phyloP scores from a whole-genome alignment of 768 basidiomycete genomes.

The Xerocomellus chrysenteron region DNA sequence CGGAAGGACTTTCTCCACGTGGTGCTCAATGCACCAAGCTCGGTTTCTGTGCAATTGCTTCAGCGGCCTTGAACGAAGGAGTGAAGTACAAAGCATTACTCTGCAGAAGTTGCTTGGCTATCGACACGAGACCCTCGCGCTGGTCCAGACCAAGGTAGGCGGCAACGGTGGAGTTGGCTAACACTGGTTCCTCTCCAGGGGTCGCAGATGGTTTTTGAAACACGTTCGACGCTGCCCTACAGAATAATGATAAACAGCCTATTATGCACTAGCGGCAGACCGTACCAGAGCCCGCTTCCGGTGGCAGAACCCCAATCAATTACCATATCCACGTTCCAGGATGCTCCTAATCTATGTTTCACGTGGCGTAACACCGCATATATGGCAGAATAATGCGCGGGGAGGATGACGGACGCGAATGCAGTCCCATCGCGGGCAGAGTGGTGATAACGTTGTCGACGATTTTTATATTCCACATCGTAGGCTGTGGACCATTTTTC shows the following conservation, averaged over 20 bases:
- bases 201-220: constrained; percentile 48
- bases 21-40: constrained; percentile 44
- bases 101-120: constrained; percentile 63
- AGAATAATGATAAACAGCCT: constrained; percentile 11
- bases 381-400: constrained; percentile 82
- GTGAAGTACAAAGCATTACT: constrained; percentile 37
- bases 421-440: constrained; percentile 74
- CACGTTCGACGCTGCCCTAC: constrained; percentile 64
- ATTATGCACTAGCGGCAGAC: constrained; percentile 2
- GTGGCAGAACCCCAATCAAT: constrained; percentile 86
- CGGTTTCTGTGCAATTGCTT: constrained; percentile 41
- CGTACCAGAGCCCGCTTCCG: constrained; percentile 82
- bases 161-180: constrained; percentile 51
- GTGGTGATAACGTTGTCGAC: constrained; percentile 56
- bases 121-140: constrained; percentile 63
- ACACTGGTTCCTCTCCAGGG: constrained; percentile 33
- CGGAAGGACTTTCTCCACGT: constrained; percentile 60
- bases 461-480: constrained; percentile 59
- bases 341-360: constrained; percentile 58
- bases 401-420: constrained; percentile 83
- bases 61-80: constrained; percentile 5
- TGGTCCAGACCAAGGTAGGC: constrained; percentile 78
- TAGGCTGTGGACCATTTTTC: constrained; percentile 56
- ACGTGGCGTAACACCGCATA: constrained; percentile 69
- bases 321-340: constrained; percentile 59